A percentile compares a stretch with the other conserved stretches of the same genome.
These are phyloP conservation scores for Protomyces inouyei DNA, from an alignment of 1,139 yeast genomes.

Conservation along the genomic window DNA sequence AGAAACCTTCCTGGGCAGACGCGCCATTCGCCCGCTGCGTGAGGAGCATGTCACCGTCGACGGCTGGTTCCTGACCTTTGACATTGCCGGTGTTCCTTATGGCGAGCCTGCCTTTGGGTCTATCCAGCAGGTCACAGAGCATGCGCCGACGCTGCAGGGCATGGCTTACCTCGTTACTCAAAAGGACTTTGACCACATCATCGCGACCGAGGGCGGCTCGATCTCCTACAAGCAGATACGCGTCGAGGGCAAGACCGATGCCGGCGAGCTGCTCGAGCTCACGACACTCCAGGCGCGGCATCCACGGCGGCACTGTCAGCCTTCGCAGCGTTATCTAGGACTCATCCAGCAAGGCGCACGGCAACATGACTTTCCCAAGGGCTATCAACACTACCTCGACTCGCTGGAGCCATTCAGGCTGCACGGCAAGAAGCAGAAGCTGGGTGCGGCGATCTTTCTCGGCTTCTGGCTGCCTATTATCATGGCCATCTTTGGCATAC, in stretches of 20 bases:
- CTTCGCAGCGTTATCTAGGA: constrained; percentile 14
- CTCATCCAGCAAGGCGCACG: constrained; percentile 22
- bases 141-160: constrained; percentile 16
- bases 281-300: constrained; percentile 18
- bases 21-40: constrained; percentile 9
- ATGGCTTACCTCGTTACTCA: constrained; percentile 19
- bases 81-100: constrained; percentile 22
- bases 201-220: constrained; percentile 25
- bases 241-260: constrained; percentile 1
- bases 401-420: constrained; percentile 12
- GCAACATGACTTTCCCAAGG: constrained; percentile 22
- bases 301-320: constrained; percentile 14
- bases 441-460: constrained; percentile 17
- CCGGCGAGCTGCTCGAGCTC: neutral
- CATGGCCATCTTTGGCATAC: constrained; percentile 3
- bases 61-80: constrained; percentile 8
- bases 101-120: constrained; percentile 23
- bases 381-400: constrained; percentile 16
- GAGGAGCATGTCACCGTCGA: constrained; percentile 4
- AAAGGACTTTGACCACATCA: constrained; percentile 10
- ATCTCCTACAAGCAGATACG: constrained; percentile 10
- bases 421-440: constrained; percentile 14
- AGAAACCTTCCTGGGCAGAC: constrained; percentile 18
- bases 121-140: constrained; percentile 1
- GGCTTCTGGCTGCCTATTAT: constrained; percentile 23